These are phyloP conservation scores for Dioscorea dumetorum DNA, from an alignment of 106 monocot species.

Conservation along the genomic window DNA sequence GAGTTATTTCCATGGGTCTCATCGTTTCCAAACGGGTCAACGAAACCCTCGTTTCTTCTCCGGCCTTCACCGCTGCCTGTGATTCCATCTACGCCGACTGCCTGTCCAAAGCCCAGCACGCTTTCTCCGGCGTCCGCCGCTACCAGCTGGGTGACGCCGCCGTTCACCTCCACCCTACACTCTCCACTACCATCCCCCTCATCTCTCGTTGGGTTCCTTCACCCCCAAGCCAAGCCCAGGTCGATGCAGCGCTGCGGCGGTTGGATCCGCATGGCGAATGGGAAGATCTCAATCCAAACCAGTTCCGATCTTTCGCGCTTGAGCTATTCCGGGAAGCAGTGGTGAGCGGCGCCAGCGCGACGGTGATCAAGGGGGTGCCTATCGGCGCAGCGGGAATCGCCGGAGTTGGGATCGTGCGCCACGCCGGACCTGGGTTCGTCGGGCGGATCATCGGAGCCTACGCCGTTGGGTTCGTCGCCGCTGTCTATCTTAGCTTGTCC, in stretches of 20 bases:
- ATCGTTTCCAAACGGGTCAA: slow-evolving; percentile 35
- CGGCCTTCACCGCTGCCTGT: slow-evolving; percentile 22
- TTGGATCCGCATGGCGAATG: not conserved
- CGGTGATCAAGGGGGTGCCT: slow-evolving; percentile 16
- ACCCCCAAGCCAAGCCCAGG: slow-evolving; percentile 18
- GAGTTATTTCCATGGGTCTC: slow-evolving; percentile 18
- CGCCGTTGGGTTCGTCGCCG: slow-evolving; percentile 36
- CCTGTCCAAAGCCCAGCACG: slow-evolving; percentile 18
- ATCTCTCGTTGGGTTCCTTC: slow-evolving; percentile 25
- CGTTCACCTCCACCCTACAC: slow-evolving; percentile 16
- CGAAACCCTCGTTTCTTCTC: slow-evolving; percentile 8
- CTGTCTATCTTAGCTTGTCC: slow-evolving; percentile 34
- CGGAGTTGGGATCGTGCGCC: slow-evolving; percentile 27
- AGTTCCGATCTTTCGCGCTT: slow-evolving; percentile 44
- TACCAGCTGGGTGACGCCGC: slow-evolving; percentile 40
- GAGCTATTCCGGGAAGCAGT: slow-evolving; percentile 37
- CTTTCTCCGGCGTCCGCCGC: slow-evolving; percentile 30
- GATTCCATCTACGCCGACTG: slow-evolving; percentile 14
- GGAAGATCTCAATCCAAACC: slow-evolving; percentile 6
- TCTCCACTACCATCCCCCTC: slow-evolving; percentile 11
- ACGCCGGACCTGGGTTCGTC: slow-evolving; percentile 20
- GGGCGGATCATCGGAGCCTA: slow-evolving; percentile 38
- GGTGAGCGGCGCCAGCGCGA: slow-evolving; percentile 15
- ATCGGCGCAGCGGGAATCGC: slow-evolving; percentile 33
- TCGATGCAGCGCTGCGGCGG: slow-evolving; percentile 23